Percentiles rank a stretch among this genome's conserved stretches.
Evolutionary conservation across 805 yeast genomes (phyloP).

Genomic region (Candida vaughaniae): DNA sequence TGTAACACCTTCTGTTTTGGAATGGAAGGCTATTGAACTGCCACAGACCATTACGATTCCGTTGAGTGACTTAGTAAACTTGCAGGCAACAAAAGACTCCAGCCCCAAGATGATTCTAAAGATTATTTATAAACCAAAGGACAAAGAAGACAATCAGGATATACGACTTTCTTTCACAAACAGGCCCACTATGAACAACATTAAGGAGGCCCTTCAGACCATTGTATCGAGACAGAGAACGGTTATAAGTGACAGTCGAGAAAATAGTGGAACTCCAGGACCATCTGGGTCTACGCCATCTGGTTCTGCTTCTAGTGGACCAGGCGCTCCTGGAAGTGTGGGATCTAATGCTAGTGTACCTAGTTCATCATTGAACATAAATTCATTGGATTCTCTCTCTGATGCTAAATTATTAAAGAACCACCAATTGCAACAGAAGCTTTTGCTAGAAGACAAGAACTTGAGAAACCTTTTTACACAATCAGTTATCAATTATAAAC

Average conservation of each 20-base stretch:
- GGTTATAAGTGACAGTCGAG: constrained; percentile 40
- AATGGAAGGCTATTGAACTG: constrained; percentile 46
- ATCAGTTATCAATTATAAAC: constrained; percentile 74
- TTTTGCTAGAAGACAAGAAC: constrained; percentile 65
- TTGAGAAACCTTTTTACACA: constrained; percentile 80
- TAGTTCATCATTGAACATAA: constrained; percentile 17
- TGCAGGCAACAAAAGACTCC: constrained; percentile 70
- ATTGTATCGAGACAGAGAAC: constrained; percentile 66
- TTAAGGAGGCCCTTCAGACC: constrained; percentile 65
- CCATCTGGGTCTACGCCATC: constrained; percentile 13
- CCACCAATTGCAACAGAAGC: constrained; percentile 72
- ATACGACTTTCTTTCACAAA: constrained; percentile 61
- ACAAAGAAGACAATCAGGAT: constrained; percentile 25
- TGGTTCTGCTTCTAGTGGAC: constrained; percentile 7
- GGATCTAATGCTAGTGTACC: too few species aligned
- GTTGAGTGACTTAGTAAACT: constrained; percentile 33
- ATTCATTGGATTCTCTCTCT: constrained; percentile 26
- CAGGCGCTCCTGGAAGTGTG: constrained; percentile 7
- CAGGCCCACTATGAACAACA: constrained; percentile 72
- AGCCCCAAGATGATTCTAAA: constrained; percentile 67
- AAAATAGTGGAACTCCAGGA: constrained; percentile 11
- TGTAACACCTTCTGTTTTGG: constrained; percentile 38
- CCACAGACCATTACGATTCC: constrained; percentile 33
- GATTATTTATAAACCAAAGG: constrained; percentile 46
- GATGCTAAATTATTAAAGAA: constrained; percentile 61